A percentile compares a stretch with the other conserved stretches of the same genome.
phyloP scores from a whole-genome alignment of 78 protist species.

The Mantamonas sphyraenae region DNA sequence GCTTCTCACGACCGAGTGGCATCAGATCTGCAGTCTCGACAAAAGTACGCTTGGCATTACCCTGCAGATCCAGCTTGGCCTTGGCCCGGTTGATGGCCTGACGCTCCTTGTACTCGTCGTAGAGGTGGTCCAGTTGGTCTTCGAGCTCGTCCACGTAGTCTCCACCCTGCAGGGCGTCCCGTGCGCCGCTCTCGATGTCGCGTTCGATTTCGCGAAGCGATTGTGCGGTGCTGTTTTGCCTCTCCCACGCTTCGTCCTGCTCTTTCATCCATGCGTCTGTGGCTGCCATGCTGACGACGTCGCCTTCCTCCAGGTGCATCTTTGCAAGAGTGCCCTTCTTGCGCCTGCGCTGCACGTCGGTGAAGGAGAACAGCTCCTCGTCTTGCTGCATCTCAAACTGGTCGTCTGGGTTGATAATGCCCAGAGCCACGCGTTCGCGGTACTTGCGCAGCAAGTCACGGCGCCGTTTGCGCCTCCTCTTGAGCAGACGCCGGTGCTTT shows the following conservation, averaged over 20 bases:
- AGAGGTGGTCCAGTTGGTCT: not conserved
- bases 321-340: not conserved
- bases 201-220: not conserved
- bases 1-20: not conserved
- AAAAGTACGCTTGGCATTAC: too few species aligned
- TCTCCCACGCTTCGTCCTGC: slow-evolving; percentile 6
- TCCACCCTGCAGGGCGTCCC: too few species aligned
- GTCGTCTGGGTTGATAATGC: slow-evolving; percentile 28
- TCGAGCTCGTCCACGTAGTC: not conserved
- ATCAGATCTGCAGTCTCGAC: too few species aligned
- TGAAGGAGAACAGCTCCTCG: slow-evolving; percentile 14
- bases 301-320: not conserved
- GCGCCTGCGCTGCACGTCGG: not conserved
- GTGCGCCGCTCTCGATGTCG: too few species aligned
- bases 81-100: not conserved
- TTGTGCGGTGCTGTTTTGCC: slow-evolving; percentile 4
- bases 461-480: not conserved
- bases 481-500: too few species aligned
- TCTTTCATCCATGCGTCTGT: not conserved
- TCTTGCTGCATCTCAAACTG: slow-evolving; percentile 1
- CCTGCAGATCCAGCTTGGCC: slow-evolving; percentile 3
- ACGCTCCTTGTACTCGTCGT: slow-evolving; percentile 17
- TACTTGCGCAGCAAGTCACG: not conserved
- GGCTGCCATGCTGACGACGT: not conserved
- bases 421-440: slow-evolving; percentile 19